Base-by-base conservation (phyloP, 371 early-diverging fungal species). In the Apophysomyces ossiformis region DNA sequence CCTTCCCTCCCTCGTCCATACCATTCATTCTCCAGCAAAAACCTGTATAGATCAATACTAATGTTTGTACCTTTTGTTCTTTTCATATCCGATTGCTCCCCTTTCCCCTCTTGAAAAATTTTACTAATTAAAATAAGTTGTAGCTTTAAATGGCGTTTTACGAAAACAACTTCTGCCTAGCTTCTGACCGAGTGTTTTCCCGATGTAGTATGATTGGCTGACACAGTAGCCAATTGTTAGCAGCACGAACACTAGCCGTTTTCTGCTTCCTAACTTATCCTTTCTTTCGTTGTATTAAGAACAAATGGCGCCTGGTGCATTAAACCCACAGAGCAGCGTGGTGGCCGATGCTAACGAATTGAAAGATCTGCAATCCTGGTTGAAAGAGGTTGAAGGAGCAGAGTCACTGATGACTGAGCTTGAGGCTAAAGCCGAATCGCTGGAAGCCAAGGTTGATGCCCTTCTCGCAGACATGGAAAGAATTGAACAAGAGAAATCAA, bases 361-460 rank as follows among this genome's bases (percentile, higher is more conserved):
- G 62, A 60, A 64, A 39, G 76, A 81, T 41, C 58, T 73, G 58
- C 73, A 76, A 35, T 72, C 67, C 44, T 78, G 78, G 81, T 58
- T 81, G 13, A 81, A 78, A 36, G 81, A 81, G 65, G 69, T 73
- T 3, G 76, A 78, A 62, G 69, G 65, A 39, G 78, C 81, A 0
- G 81, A 81, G 64, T 54, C 67, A 9, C 61, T 81, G 1, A 81
- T 81, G 81, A 72, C 60, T 38, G 65, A 76, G 60, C 65, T 81
- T 9, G 81, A 81, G 69, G 62, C 76, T 9, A 72, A 74, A 58
- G 71, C 81, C 1, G 77, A 73, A 47, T 58, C 26, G 1, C 67
- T 81, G 37, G 67, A 78, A 56, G 70, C 73, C 59, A 81, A 81
- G 60, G 69, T 81, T 37, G 75, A 78, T 63, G 76, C 75, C 16